Evolutionary conservation across 768 basidiomycete species (phyloP).

Genomic region (Mycena galericulata): DNA sequence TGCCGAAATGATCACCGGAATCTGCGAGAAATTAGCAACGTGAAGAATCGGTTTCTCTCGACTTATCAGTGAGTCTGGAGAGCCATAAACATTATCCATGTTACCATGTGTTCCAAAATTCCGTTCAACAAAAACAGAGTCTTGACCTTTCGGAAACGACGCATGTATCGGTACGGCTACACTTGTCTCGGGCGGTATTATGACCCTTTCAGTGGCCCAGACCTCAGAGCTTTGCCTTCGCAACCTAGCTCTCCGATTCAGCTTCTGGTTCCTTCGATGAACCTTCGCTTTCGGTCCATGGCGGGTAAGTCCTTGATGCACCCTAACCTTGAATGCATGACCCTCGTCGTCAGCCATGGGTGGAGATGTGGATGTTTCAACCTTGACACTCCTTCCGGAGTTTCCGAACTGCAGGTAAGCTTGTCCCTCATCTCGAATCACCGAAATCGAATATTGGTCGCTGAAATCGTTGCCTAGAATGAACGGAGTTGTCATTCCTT

Average conservation of each 20-base stretch:
- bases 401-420: slow-evolving; percentile 6
- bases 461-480: slow-evolving; percentile 49
- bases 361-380: background rate
- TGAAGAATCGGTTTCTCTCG: background rate
- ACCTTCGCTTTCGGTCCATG: background rate
- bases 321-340: slow-evolving; percentile 10
- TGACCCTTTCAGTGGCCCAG: slow-evolving; percentile 4
- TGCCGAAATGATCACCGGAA: slow-evolving; percentile 9
- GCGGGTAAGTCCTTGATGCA: background rate
- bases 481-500: slow-evolving; percentile 39
- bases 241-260: background rate
- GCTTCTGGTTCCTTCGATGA: slow-evolving; percentile 2
- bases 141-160: background rate
- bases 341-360: slow-evolving; percentile 5
- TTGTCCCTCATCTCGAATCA: slow-evolving; percentile 34
- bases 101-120: slow-evolving; percentile 8
- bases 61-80: slow-evolving; percentile 30
- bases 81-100: slow-evolving; percentile 9
- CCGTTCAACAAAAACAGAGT: slow-evolving; percentile 29
- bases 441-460: slow-evolving; percentile 47
- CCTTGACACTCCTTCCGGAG: background rate
- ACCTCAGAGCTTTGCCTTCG: slow-evolving; percentile 11
- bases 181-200: slow-evolving; percentile 29
- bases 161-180: slow-evolving; percentile 11
- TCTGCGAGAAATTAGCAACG: background rate